Percentiles rank a stretch among this genome's conserved stretches.
phyloP scores from a whole-genome alignment of 2,329 filamentous ascomycete species.

The Sporothrix variecibatus region DNA sequence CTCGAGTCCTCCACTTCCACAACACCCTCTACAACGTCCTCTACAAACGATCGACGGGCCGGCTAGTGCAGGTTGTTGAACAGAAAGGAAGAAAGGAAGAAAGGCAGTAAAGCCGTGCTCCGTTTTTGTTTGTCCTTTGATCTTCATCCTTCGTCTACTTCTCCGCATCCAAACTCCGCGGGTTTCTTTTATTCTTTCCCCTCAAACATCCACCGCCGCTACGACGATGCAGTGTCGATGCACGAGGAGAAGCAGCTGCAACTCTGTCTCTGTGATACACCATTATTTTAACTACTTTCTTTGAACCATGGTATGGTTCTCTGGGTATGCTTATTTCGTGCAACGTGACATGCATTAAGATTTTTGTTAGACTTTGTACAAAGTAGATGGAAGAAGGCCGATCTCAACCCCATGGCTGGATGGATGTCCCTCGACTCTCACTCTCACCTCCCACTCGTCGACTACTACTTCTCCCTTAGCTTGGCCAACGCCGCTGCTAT shows the following conservation, averaged over 20 bases:
- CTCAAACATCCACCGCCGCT: not conserved
- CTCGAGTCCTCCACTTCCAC: not conserved
- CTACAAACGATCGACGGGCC: not conserved
- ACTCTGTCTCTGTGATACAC: not conserved
- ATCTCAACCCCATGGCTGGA: not conserved
- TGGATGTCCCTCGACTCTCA: not conserved
- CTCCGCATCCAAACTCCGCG: not conserved
- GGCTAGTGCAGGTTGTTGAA: not conserved
- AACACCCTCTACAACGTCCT: not conserved
- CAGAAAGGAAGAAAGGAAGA: not conserved
- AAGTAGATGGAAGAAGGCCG: not conserved
- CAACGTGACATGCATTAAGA: constrained; percentile 1
- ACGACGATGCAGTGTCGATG: not conserved
- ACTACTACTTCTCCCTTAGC: constrained; percentile 49
- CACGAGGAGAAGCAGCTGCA: not conserved
- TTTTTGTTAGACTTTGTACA: not conserved
- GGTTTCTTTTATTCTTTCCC: no score
- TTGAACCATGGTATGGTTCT: not conserved
- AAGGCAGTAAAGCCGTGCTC: not conserved
- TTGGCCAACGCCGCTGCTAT: constrained; percentile 63
- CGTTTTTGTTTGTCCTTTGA: not conserved
- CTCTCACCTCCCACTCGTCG: no score
- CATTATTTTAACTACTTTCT: not conserved
- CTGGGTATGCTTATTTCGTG: constrained; percentile 9
- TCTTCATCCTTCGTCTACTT: not conserved